These are phyloP conservation scores for Pseudogymnoascus sp. DNA, from an alignment of 2,329 filamentous ascomycete genomes.

Conservation along the genomic window DNA sequence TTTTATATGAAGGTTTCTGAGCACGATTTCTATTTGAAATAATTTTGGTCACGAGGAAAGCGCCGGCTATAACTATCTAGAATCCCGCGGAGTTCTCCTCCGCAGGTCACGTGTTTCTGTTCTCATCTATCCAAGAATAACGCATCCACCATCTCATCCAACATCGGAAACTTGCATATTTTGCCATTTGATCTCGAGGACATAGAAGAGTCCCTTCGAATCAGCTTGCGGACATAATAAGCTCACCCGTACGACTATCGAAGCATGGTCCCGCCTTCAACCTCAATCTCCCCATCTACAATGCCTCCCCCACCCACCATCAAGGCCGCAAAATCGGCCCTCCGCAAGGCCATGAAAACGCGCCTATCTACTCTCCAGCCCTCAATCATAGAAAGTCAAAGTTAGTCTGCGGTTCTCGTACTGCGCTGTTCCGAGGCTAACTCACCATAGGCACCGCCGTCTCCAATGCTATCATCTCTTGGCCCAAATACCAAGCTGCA, in stretches of 20 bases:
- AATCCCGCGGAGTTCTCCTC: not conserved
- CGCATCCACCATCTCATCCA: not conserved
- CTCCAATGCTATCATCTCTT: not conserved
- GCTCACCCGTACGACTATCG: too few relatives aligned
- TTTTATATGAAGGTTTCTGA: not conserved
- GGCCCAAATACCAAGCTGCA: slow-evolving; percentile 56
- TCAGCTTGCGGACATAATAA: not conserved
- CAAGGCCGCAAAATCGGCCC: slow-evolving; percentile 3
- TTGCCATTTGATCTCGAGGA: not conserved
- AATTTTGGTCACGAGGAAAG: not conserved
- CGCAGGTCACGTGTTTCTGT: slow-evolving; percentile 3
- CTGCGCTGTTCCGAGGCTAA: not conserved
- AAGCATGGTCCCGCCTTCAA: not conserved
- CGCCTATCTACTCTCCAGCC: not conserved
- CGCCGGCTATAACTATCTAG: not conserved
- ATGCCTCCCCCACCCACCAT: not conserved
- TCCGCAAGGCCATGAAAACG: not conserved
- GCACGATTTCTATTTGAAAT: not conserved
- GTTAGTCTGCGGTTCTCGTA: not conserved
- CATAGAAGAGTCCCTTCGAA: not conserved
- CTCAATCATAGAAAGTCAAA: not conserved
- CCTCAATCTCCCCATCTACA: not conserved
- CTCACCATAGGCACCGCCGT: not conserved
- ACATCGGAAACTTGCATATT: not conserved
- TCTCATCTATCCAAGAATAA: not conserved